Evolutionary conservation across 1,284 basidiomycete genomes (phyloP), one percentile per base, ranked within the genome.

Genomic region (Cutaneotrichosporon daszewskae): DNA sequence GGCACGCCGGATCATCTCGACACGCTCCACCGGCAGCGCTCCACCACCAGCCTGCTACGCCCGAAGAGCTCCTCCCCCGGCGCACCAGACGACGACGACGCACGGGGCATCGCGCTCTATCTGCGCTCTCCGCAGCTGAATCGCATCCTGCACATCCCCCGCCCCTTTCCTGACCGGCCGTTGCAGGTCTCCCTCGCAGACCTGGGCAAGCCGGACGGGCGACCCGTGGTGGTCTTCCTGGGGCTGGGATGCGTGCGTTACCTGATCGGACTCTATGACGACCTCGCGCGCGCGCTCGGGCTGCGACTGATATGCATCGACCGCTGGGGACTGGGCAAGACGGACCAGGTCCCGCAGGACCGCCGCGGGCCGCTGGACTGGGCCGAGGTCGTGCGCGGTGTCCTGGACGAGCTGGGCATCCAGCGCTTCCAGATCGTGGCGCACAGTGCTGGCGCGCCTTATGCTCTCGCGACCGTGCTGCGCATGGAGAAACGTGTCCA

Each of bases 381-480:
- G 94, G 83, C 89, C 4, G 77, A 77, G 10, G 83, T 92, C 0
- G 87, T 97, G 4, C 84, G 87, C 55, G 87, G 92, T 66, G 84
- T 96, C 3, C 79, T 92, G 19, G 86, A 92, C 59, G 74, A 80
- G 43, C 75, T 98, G 29, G 77, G 78, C 11, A 81, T 97, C 28
- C 75, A 77, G n/a, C 76, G 80, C 53, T 94, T 87, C 64, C 86
- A 87, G 54, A 74, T 97, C 28, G 81, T 97, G 75, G 94, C 92
- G 1, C 94, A 97, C 72, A 91, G 87, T n/a, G 94, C 94, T 6
- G 94, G 94, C 10, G 85, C 87, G 6, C 92, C 94, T 0, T 97
- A 95, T 66, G 91, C 92, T 0, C 75, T 95, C 40, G 89, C 90
- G 0, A 84, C 87, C 37, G 87, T 86, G 10, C 81, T 85, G 57